Evolutionary conservation across 495 filamentous ascomycete genomes (phyloP).

Genomic region (Annulohypoxylon moriforme): DNA sequence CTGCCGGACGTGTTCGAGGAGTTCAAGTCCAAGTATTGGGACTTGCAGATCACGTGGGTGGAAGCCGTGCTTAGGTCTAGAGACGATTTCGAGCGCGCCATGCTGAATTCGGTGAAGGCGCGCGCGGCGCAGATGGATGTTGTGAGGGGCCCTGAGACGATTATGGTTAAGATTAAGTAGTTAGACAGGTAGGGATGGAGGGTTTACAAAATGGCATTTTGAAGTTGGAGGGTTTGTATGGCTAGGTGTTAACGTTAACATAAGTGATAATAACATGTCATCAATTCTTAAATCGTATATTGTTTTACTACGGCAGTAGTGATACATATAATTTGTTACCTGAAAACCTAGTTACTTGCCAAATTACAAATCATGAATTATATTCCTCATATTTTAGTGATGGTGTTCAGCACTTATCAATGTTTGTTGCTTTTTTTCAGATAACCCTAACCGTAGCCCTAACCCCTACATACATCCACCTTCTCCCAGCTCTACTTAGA

Average conservation of each 20-base stretch:
- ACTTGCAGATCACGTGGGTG: conserved; percentile 95
- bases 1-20: conserved; percentile 80
- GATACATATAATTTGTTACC: not conserved
- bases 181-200: not conserved
- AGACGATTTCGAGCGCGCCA: conserved; percentile 92
- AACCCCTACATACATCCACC: not conserved
- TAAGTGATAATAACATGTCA: conserved; percentile 1
- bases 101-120: conserved; percentile 88
- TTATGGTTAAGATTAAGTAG: conserved; percentile 90
- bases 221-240: not conserved
- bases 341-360: too few species aligned
- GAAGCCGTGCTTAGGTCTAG: conserved; percentile 86
- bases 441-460: not conserved
- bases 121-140: conserved; percentile 85
- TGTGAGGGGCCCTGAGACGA: conserved; percentile 81
- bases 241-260: not conserved
- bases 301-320: not conserved
- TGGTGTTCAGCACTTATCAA: too few species aligned
- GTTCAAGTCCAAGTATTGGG: conserved; percentile 91
- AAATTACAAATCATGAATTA: too few species aligned
- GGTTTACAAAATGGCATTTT: not conserved
- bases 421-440: too few species aligned
- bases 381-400: too few species aligned
- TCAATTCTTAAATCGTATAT: too few species aligned
- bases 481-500: not conserved